Evolutionary conservation across 495 filamentous ascomycete species (phyloP).

Genomic region (Parmelia sp.): DNA sequence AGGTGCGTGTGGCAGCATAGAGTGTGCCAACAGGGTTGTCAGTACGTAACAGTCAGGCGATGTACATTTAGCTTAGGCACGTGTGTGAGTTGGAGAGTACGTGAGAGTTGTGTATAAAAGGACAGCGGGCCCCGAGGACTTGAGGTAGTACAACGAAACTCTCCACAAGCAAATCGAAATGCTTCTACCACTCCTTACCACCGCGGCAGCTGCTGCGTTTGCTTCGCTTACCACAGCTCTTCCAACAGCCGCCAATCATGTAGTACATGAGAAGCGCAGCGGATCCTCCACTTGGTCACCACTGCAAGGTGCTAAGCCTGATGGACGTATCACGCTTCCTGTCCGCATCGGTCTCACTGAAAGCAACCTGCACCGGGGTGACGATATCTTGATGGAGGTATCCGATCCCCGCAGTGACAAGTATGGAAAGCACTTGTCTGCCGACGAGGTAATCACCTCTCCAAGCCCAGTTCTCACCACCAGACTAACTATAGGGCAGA

Average conservation of each 20-base stretch:
- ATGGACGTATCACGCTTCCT: constrained; percentile 32
- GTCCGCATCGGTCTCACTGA: constrained; percentile 53
- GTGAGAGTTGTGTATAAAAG: background rate
- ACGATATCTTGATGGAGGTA: constrained; percentile 51
- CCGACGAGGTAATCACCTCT: constrained; percentile 36
- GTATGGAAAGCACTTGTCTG: constrained; percentile 49
- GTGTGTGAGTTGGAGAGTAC: background rate
- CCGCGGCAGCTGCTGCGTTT: background rate
- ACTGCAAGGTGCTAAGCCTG: background rate
- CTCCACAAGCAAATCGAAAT: background rate
- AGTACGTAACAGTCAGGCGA: too few species aligned
- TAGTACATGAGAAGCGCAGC: constrained; percentile 4
- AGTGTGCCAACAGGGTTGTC: background rate
- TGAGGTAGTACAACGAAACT: background rate
- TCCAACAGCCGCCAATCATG: background rate
- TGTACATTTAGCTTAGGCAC: too few species aligned
- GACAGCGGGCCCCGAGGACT: background rate
- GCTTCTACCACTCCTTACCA: background rate
- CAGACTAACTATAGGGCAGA: background rate
- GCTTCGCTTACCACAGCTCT: background rate
- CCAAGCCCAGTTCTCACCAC: background rate
- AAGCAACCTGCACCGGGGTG: constrained; percentile 45
- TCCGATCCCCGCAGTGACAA: constrained; percentile 42
- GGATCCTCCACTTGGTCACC: background rate
- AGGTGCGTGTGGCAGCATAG: background rate